Conservation (phyloP, 352 stramenopile species). For the Aphanomyces astaci region DNA sequence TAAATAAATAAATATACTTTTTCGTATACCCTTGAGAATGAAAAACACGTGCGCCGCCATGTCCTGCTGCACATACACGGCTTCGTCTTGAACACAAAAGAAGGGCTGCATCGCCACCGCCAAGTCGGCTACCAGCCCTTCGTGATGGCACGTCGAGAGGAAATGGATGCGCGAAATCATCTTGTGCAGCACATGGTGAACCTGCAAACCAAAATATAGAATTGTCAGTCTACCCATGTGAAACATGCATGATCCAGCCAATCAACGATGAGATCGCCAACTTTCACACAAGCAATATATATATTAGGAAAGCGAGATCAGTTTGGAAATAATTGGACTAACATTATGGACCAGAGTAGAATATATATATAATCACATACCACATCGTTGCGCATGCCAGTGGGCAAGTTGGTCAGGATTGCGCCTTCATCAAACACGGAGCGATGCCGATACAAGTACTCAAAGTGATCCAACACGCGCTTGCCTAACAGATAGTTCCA, state of each 20-base stretch:
- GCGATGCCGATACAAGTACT: conserved; percentile 79
- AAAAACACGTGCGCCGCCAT: conserved; percentile 82
- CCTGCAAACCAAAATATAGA: conserved; percentile 34
- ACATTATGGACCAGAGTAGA: neutral
- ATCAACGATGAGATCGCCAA: neutral
- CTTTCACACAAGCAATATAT: neutral
- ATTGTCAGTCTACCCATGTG: neutral
- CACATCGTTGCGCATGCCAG: conserved; percentile 74
- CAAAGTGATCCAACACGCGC: conserved; percentile 66
- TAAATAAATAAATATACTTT: no score
- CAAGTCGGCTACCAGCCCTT: conserved; percentile 76
- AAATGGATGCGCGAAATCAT: conserved; percentile 61
- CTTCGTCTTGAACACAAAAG: conserved; percentile 64
- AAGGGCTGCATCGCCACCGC: conserved; percentile 73
- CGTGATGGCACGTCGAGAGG: conserved; percentile 52
- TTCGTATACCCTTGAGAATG: conserved; percentile 56
- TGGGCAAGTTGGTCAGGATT: conserved; percentile 62
- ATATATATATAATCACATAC: conserved; percentile 24
- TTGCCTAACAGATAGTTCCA: conserved; percentile 49
- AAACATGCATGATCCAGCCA: no score
- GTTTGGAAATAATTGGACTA: conserved; percentile 4
- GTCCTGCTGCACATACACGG: conserved; percentile 70
- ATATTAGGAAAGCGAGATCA: neutral
- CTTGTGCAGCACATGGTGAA: conserved; percentile 66
- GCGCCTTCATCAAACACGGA: conserved; percentile 70